Base-by-base conservation (phyloP, 2,329 filamentous ascomycete genomes). In the Hymenoscyphus salicellus region DNA sequence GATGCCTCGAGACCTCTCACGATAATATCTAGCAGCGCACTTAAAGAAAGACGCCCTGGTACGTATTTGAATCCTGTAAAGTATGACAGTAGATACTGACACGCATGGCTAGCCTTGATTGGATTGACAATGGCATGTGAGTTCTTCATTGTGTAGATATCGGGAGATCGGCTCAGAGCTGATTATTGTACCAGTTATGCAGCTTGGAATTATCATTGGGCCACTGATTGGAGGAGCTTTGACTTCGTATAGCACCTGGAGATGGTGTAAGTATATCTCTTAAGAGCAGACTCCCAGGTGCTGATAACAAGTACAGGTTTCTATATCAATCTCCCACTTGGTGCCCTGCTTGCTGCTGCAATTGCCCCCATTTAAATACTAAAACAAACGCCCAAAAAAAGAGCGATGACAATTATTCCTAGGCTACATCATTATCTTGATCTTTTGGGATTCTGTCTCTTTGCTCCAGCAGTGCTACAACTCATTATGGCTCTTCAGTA, bases 21-120 rank as follows among this genome's bases (percentile, higher is more conserved):
- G 4, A 83, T 86, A 41, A 77, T 85, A 52, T 78, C 78, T 77
- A 63, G 70, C 76, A 69, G n/a, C 70, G 69, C 28, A 58, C 71
- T 32, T 8, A 8, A 69, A 23, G 55, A 66, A 16, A 68, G 68
- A 28, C 58, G 63, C 61, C 61, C 68, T 62, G 41, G 59, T 56
- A 57, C 33, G 62, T 43, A 52, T 28, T 36, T 46, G 38, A 63
- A 63, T 61, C 32, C 32, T 17, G 28, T 49, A n/a, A n/a, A 5
- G 63, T 67, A 23, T 62, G 38, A 11, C n/a, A n/a, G n/a, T n/a
- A 10, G 5, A 5, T n/a, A 49, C 16, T 49, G 16, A 49, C 43
- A n/a, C 8, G 17, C 20, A n/a, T 3, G 16, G 14, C n/a, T 49
- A 49, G 43, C 20, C 2, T 5, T 49, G 16, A n/a, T 49, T 49